Percentiles rank a stretch among this genome's conserved stretches.
Conservation (phyloP, 2,329 filamentous ascomycete species). For the Phaeosphaeriaceae sp. region DNA sequence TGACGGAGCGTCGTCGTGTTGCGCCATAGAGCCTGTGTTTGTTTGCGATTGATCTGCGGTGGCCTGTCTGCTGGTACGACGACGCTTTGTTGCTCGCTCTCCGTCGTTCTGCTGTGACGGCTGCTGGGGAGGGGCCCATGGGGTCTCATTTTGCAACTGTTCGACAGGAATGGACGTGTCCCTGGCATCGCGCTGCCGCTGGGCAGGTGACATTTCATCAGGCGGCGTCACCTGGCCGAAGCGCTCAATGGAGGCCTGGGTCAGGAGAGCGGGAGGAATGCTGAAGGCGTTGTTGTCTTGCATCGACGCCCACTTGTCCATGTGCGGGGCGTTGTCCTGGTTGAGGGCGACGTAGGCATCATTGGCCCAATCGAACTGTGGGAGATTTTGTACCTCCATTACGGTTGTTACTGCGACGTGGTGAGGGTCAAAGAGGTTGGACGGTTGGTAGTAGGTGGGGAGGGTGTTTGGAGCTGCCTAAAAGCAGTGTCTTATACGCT, state of each 20-base stretch:
- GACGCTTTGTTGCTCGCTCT: constrained; percentile 32
- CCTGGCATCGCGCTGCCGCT: constrained; percentile 16
- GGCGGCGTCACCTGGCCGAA: constrained; percentile 48
- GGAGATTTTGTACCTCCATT: constrained; percentile 28
- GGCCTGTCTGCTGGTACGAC: constrained; percentile 31
- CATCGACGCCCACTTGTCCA: constrained; percentile 31
- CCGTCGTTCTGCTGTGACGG: constrained; percentile 11
- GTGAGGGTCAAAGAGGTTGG: no score
- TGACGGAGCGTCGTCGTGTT: constrained; percentile 24
- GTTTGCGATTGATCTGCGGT: constrained; percentile 9
- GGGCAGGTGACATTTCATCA: constrained; percentile 41
- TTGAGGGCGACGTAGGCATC: constrained; percentile 37
- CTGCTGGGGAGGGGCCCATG: constrained; percentile 14
- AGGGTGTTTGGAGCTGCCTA: not conserved
- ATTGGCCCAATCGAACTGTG: constrained; percentile 36
- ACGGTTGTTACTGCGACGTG: constrained; percentile 2
- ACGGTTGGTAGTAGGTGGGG: not conserved
- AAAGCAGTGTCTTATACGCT: not conserved
- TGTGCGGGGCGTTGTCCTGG: constrained; percentile 10
- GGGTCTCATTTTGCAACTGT: constrained; percentile 36
- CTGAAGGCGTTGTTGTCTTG: constrained; percentile 23
- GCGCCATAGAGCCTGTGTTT: constrained; percentile 7
- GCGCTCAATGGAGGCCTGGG: constrained; percentile 35
- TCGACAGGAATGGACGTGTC: constrained; percentile 38
- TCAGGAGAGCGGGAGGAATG: constrained; percentile 39